Evolutionary conservation across 495 filamentous ascomycete genomes (phyloP).

Genomic region (Penicillium paxilli): DNA sequence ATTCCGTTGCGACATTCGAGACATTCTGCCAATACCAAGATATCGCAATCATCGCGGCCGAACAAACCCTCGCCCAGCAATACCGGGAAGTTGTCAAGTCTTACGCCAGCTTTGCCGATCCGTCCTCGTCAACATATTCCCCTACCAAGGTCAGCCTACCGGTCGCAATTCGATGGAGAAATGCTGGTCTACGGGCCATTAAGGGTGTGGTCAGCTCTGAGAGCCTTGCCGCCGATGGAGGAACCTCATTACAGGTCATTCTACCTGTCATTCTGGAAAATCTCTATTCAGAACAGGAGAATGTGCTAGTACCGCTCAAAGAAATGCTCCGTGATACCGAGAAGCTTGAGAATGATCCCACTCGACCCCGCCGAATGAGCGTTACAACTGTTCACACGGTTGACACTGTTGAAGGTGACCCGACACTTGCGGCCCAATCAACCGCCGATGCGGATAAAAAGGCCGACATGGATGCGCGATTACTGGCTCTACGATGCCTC

Average conservation of each 20-base stretch:
- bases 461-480: slow-evolving; percentile 82
- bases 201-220: slow-evolving; percentile 77
- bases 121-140: slow-evolving; percentile 29
- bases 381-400: slow-evolving; percentile 72
- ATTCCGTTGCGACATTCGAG: slow-evolving; percentile 78
- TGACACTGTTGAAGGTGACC: slow-evolving; percentile 66
- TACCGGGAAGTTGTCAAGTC: slow-evolving; percentile 75
- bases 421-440: slow-evolving; percentile 68
- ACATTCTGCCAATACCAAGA: slow-evolving; percentile 82
- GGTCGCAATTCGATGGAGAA: slow-evolving; percentile 80
- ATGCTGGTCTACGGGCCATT: slow-evolving; percentile 76
- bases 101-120: slow-evolving; percentile 74
- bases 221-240: slow-evolving; percentile 68
- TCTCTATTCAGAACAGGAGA: slow-evolving; percentile 73
- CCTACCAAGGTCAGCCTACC: slow-evolving; percentile 59
- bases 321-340: slow-evolving; percentile 62
- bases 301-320: slow-evolving; percentile 63
- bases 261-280: slow-evolving; percentile 84
- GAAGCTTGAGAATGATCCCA: slow-evolving; percentile 60
- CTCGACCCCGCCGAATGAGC: slow-evolving; percentile 67
- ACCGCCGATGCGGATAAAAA: slow-evolving; percentile 81
- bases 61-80: slow-evolving; percentile 78
- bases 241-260: slow-evolving; percentile 69
- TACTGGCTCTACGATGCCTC: slow-evolving; percentile 78
- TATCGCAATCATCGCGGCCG: slow-evolving; percentile 70